Base-by-base conservation (phyloP, 129 eudicot genomes). In the Lactuca saligna region DNA sequence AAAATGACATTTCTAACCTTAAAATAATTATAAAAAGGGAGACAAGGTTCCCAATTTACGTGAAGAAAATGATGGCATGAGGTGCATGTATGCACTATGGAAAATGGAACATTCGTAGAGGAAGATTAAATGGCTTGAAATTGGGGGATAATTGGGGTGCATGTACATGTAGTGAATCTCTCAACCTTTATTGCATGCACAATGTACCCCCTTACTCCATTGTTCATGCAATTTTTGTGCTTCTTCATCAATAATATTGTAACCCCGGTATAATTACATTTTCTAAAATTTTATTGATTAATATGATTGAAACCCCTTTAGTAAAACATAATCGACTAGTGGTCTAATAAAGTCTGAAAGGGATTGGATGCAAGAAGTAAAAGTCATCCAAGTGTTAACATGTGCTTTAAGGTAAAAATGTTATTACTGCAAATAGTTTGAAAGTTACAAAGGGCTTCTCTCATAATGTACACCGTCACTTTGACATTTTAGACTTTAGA, bases 121-220 rank as follows among this genome's bases (percentile, higher is more conserved):
- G 75, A 76, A 76, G 80, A 68, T 68, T 76, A 62, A 68, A 69
- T 76, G 76, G 81, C 81, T 53, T 76, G 41, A 76, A 76, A 76
- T 69, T 69, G 60, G 80, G 80, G 63, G 63, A 75, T 75, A 76
- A 76, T 69, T 69, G 60, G 80, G 80, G 63, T 69, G 81, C 81
- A 76, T 76, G 75, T 68, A 61, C 81, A 69, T 69, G 53, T 61
- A 69, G 71, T 76, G 81, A 76, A 76, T 55, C 48, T 74, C 32
- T 16, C 60, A 57, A 63, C 75, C 75, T 37, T 41, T 61, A 61
- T 53, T 69, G 50, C 80, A 68, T 76, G 80, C 74, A 71, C 48
- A 71, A 71, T 59, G 17, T 48, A 59, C 63, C 80, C 66, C 80
- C 80, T 58, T 75, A 41, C 50, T 68, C 54, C 69, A 60, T 76